phyloP scores from a whole-genome alignment of 192 early-diverging fungal genomes.

The Hyaloraphidium curvatum region DNA sequence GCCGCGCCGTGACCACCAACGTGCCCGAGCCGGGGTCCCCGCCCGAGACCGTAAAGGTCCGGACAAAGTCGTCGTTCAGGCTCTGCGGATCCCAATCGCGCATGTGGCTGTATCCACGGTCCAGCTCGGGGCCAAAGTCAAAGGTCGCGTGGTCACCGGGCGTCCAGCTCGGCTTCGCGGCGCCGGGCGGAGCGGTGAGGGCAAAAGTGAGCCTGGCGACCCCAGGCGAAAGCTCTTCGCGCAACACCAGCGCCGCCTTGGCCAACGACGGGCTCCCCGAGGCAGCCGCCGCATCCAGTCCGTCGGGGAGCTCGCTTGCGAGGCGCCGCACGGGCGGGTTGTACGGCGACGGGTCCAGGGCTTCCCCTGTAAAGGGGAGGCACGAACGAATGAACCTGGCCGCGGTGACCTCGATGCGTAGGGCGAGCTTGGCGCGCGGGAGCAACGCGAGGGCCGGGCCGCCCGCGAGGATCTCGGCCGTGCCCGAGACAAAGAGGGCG shows the following conservation, averaged over 20 bases:
- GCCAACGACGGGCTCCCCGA: no score
- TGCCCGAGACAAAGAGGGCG: slow-evolving; percentile 9
- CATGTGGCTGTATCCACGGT: slow-evolving; percentile 11
- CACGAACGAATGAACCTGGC: no score
- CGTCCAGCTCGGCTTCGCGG: background rate
- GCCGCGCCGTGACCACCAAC: no score
- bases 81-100: slow-evolving; percentile 5
- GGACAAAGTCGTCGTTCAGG: slow-evolving; percentile 10
- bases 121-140: slow-evolving; percentile 7
- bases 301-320: slow-evolving; percentile 1
- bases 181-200: background rate
- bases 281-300: no score
- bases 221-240: background rate
- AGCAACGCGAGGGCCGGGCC: slow-evolving; percentile 8
- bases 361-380: no score
- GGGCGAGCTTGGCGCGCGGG: slow-evolving; percentile 3
- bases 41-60: slow-evolving; percentile 14
- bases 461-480: slow-evolving; percentile 9
- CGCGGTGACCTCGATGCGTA: no score
- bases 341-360: slow-evolving; percentile 15
- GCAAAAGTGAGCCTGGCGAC: slow-evolving; percentile 11
- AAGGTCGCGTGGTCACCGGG: slow-evolving; percentile 9
- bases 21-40: no score
- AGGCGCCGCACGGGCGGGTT: slow-evolving; percentile 11
- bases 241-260: no score